phyloP scores from a whole-genome alignment of 352 stramenopile species.

The Thraustochytrium striatum region DNA sequence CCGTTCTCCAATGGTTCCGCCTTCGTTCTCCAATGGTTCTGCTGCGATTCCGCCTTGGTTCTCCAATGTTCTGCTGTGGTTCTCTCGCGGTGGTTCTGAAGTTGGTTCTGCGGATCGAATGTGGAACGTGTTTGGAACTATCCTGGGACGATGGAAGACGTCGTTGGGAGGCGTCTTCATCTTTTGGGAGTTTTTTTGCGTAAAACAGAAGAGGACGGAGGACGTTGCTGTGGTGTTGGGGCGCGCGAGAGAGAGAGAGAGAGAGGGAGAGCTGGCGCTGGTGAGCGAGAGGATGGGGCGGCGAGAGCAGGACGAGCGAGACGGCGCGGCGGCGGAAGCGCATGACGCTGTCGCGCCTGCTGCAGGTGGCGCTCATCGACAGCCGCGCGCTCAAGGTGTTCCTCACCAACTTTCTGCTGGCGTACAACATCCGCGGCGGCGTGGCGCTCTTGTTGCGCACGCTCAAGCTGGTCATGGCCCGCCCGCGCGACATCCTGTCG shows the following conservation, averaged over 20 bases:
- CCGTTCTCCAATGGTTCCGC: no score
- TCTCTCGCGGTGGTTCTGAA: no score
- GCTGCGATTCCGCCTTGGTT: neutral
- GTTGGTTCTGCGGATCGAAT: no score
- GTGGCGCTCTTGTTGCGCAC: constrained; percentile 68
- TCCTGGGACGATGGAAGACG: no score
- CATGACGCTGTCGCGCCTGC: neutral
- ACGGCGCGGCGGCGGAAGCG: neutral
- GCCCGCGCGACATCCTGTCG: constrained; percentile 61
- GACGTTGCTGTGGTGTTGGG: no score
- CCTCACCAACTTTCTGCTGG: constrained; percentile 69
- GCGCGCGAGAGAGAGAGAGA: neutral
- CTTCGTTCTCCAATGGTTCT: neutral
- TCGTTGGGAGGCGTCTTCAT: no score
- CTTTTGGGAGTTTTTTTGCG: no score
- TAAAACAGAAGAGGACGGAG: neutral
- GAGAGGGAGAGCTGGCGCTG: no score
- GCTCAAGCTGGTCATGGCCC: constrained; percentile 64
- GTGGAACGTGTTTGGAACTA: no score
- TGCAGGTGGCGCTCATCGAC: constrained; percentile 32
- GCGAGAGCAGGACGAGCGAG: neutral
- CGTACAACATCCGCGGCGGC: constrained; percentile 75
- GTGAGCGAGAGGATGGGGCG: neutral
- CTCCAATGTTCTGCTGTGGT: no score
- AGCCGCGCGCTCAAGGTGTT: constrained; percentile 43